Base-by-base conservation (phyloP, 805 yeast species). In the Sungouiozyma intestinalis region DNA sequence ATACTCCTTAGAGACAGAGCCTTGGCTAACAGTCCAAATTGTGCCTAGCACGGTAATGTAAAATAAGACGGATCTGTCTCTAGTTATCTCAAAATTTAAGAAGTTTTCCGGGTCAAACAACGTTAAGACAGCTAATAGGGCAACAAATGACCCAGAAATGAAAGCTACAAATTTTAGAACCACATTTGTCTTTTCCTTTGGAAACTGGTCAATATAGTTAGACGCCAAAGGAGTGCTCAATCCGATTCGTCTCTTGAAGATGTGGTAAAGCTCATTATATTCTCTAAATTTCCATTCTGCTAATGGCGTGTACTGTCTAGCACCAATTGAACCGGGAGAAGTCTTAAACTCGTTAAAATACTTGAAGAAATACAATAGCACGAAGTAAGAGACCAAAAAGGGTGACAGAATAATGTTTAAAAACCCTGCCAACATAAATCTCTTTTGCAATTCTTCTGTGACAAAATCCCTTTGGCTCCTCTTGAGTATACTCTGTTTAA, bases 261-360 rank as follows among this genome's bases (percentile, higher is more conserved):
- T 71, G 61, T 92, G 98, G 36, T 85, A 85, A 7, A 92, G 69
- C 57, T 92, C 99, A 61, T 92, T 92, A 57, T 83, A 85, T 54
- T 92, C 99, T 43, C 99, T 69, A 54, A 92, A 73, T 57, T 81
- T 85, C 97, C 97, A 92, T 53, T 84, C 88, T 0, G 97, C 97
- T 62, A 76, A 76, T 0, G 97, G 96, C 0, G 97, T 85, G 57
- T 86, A 92, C 52, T 87, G 94, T 38, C 98, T 68, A 2, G 87
- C 71, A 4, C 86, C 81, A 42, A 92, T 69, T 9, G 86, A 69
- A 1, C 87, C 77, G 0, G 98, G 98, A 42, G 90, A 83, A 35
- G 84, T 76, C 57, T 85, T 84, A 59, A 84, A 87, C 61, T 90
- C 97, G 59, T 88, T 88, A 63, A 92, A 92, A 59, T 92, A 87